phyloP scores from a whole-genome alignment of 2,329 filamentous ascomycete species.

The Fusarium torulosum region DNA sequence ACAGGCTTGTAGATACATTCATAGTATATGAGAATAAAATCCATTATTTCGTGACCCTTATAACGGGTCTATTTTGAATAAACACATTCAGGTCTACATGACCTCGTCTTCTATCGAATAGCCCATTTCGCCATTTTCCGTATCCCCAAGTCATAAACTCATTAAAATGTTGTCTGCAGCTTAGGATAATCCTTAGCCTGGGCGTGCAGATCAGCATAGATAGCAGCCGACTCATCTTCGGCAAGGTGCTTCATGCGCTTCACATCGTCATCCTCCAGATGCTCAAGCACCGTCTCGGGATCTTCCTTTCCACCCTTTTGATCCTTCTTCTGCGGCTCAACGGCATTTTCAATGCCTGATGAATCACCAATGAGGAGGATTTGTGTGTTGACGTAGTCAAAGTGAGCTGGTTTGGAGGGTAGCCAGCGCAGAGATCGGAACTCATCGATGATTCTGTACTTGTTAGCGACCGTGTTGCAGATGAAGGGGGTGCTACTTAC shows the following conservation, averaged over 20 bases:
- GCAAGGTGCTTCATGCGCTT: slow-evolving; percentile 69
- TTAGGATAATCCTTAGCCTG: slow-evolving; percentile 47
- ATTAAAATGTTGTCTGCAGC: slow-evolving; percentile 48
- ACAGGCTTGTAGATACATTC: background rate
- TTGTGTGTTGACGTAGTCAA: slow-evolving; percentile 81
- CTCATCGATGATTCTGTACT: slow-evolving; percentile 72
- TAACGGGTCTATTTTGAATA: background rate
- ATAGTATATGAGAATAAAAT: background rate
- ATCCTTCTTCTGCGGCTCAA: slow-evolving; percentile 57
- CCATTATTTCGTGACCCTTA: background rate
- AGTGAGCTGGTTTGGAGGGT: slow-evolving; percentile 76
- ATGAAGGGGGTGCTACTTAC: slow-evolving; percentile 56
- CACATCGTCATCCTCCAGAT: slow-evolving; percentile 80
- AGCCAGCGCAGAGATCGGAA: slow-evolving; percentile 82
- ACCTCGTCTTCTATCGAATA: background rate
- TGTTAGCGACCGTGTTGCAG: slow-evolving; percentile 5
- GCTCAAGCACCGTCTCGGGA: slow-evolving; percentile 78
- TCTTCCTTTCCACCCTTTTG: slow-evolving; percentile 58
- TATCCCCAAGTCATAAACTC: background rate
- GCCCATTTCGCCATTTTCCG: background rate
- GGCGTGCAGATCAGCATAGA: slow-evolving; percentile 44
- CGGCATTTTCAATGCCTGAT: slow-evolving; percentile 67
- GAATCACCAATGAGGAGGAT: slow-evolving; percentile 83
- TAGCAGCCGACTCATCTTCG: slow-evolving; percentile 57
- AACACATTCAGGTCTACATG: background rate